Percentiles rank a stretch among this genome's conserved stretches.
Conservation (phyloP, 768 basidiomycete species). For the Collybiopsis luxurians region DNA sequence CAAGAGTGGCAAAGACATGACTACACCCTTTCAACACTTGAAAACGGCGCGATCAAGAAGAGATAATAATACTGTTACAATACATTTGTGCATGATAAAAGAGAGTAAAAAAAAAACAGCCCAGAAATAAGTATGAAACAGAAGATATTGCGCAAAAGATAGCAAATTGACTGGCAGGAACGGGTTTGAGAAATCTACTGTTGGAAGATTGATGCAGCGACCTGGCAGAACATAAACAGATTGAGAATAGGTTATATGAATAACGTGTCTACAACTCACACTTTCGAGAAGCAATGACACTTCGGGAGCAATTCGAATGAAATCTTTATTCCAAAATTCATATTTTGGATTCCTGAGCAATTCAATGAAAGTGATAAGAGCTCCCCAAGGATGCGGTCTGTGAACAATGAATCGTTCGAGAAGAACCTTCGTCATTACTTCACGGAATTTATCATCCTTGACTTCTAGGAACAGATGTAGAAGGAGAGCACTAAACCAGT, state of each 20-base stretch:
- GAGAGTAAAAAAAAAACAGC: conserved; percentile 48
- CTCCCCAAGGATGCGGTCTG: conserved; percentile 96
- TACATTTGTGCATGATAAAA: conserved; percentile 58
- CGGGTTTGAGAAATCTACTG: conserved; percentile 61
- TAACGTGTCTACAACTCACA: conserved; percentile 49
- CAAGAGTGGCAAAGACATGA: not conserved
- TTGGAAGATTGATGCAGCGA: conserved; percentile 76
- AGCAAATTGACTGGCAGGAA: conserved; percentile 43
- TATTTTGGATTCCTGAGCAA: conserved; percentile 87
- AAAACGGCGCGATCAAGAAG: conserved; percentile 30
- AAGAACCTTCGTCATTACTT: conserved; percentile 85
- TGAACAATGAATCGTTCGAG: conserved; percentile 93
- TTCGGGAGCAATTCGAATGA: conserved; percentile 81
- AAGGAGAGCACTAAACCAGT: conserved; percentile 93
- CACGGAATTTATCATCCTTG: conserved; percentile 72
- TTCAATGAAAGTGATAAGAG: conserved; percentile 91
- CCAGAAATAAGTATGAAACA: conserved; percentile 44
- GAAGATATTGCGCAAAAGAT: conserved; percentile 78
- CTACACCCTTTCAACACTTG: conserved; percentile 52
- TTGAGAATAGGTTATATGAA: conserved; percentile 4
- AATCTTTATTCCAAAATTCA: conserved; percentile 88
- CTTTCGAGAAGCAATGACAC: conserved; percentile 83
- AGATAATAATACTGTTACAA: conserved; percentile 64
- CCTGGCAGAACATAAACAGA: conserved; percentile 37
- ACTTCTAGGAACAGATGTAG: conserved; percentile 85